A percentile compares a stretch with the other conserved stretches of the same genome.
These are phyloP conservation scores for Hericium coralloides DNA, from an alignment of 768 basidiomycete species.

Conservation along the genomic window DNA sequence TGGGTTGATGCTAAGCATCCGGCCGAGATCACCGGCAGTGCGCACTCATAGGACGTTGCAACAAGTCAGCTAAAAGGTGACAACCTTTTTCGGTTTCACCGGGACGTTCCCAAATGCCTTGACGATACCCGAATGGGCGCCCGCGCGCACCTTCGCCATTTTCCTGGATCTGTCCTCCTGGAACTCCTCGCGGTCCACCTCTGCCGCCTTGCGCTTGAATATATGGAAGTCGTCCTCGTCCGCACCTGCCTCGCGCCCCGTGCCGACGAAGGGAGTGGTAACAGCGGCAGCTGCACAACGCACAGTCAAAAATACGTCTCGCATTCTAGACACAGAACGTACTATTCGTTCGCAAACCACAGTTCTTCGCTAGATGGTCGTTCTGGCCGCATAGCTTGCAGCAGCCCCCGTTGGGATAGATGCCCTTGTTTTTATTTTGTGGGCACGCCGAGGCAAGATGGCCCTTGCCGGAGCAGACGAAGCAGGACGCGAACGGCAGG, in stretches of 20 bases:
- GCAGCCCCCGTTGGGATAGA: conserved; percentile 86
- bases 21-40: too few species aligned
- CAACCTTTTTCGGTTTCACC: conserved; percentile 33
- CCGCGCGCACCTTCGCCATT: conserved; percentile 33
- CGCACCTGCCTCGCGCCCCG: conserved; percentile 53
- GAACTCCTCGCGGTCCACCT: conserved; percentile 55
- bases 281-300: conserved; percentile 26
- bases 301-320: not conserved
- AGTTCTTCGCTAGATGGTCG: conserved; percentile 80
- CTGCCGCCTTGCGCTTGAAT: conserved; percentile 54
- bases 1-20: too few species aligned
- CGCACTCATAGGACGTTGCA: too few species aligned
- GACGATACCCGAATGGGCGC: conserved; percentile 32
- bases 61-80: conserved; percentile 30
- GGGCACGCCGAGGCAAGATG: conserved; percentile 84
- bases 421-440: conserved; percentile 66
- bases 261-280: conserved; percentile 35
- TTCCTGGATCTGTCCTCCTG: conserved; percentile 34
- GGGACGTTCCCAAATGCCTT: conserved; percentile 15
- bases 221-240: conserved; percentile 95
- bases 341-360: conserved; percentile 57
- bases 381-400: conserved; percentile 87
- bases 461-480: conserved; percentile 77
- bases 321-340: conserved; percentile 3
- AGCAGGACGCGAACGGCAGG: conserved; percentile 86